Evolutionary conservation across 106 monocot genomes (phyloP).

Genomic region (Dendrobium nobile): DNA sequence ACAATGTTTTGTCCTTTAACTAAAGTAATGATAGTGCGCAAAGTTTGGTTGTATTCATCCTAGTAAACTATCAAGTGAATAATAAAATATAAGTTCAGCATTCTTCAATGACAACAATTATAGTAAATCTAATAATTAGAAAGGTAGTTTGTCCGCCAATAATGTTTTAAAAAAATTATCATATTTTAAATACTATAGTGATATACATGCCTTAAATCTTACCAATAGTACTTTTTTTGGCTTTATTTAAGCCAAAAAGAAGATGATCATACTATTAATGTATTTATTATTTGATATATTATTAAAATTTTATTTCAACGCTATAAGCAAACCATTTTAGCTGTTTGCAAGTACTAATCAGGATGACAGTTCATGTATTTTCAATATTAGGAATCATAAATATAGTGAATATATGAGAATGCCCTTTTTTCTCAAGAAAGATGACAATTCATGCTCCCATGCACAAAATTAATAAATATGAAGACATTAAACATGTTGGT

Average conservation of each 20-base stretch:
- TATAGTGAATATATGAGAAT: no score
- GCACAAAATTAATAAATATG: no score
- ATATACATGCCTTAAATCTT: background rate
- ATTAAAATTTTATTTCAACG: background rate
- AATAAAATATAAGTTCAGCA: background rate
- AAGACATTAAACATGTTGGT: no score
- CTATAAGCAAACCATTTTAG: background rate
- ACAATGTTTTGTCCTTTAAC: background rate
- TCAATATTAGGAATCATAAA: no score
- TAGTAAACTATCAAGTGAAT: background rate
- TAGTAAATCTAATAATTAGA: background rate
- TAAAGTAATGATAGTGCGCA: background rate
- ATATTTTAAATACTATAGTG: slow-evolving; percentile 3
- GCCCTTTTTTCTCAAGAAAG: no score
- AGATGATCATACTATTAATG: background rate
- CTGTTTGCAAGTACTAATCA: background rate
- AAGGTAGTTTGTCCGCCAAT: no score
- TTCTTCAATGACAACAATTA: background rate
- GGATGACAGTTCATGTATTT: background rate
- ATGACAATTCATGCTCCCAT: no score
- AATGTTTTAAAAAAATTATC: no score
- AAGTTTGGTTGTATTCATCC: background rate
- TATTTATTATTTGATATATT: background rate
- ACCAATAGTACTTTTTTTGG: background rate
- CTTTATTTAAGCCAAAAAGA: background rate